These are phyloP conservation scores for Scytalidium lignicola DNA, from an alignment of 2,329 filamentous ascomycete species.

Conservation along the genomic window DNA sequence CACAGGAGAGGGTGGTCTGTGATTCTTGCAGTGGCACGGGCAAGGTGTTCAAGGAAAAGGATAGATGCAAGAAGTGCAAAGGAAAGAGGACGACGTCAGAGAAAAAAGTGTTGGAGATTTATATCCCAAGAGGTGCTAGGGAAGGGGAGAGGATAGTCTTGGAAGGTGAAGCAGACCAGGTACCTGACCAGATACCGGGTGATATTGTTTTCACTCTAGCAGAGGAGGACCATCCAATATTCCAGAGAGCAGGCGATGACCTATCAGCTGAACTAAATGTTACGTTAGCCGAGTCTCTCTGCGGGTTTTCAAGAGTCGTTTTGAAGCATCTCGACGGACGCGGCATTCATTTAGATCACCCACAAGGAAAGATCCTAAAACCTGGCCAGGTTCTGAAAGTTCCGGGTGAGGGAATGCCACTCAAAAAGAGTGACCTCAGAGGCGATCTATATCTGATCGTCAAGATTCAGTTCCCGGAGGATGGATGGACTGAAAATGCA, in stretches of 20 bases:
- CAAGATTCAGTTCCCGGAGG: slow-evolving; percentile 82
- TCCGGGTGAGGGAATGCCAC: slow-evolving; percentile 86
- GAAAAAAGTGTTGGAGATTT: slow-evolving; percentile 92
- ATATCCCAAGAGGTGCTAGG: slow-evolving; percentile 82
- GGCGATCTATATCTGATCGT: slow-evolving; percentile 86
- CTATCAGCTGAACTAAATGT: slow-evolving; percentile 77
- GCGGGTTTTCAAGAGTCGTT: slow-evolving; percentile 85
- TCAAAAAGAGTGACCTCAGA: slow-evolving; percentile 75
- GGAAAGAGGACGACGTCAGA: slow-evolving; percentile 80
- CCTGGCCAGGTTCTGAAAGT: slow-evolving; percentile 85
- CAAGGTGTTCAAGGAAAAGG: slow-evolving; percentile 87
- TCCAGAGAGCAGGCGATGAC: slow-evolving; percentile 79
- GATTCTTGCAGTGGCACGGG: slow-evolving; percentile 82
- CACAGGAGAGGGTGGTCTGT: slow-evolving; percentile 74
- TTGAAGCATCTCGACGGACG: slow-evolving; percentile 90
- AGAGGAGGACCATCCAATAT: slow-evolving; percentile 75
- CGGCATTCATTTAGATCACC: slow-evolving; percentile 76
- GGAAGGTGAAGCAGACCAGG: slow-evolving; percentile 90
- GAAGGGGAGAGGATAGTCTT: slow-evolving; percentile 87
- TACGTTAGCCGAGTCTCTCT: slow-evolving; percentile 76
- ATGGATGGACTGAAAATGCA: slow-evolving; percentile 75
- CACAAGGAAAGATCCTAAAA: slow-evolving; percentile 74
- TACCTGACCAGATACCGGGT: slow-evolving; percentile 81
- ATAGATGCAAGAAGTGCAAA: slow-evolving; percentile 98
- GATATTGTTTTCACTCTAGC: slow-evolving; percentile 87